Evolutionary conservation across 306 rosid species (phyloP).

Genomic region (Castanea sativa): DNA sequence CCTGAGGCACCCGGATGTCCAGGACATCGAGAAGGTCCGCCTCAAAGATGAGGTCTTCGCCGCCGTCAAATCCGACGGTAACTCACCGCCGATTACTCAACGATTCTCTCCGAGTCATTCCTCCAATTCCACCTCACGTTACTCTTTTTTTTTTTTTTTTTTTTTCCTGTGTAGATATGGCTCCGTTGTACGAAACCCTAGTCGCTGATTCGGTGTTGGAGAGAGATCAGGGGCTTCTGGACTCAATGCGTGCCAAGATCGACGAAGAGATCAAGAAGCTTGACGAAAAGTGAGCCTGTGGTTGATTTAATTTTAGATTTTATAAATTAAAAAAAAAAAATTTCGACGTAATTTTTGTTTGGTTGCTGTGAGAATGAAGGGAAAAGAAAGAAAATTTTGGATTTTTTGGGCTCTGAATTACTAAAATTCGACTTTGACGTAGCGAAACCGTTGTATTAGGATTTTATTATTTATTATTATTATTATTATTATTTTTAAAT

Average conservation of each 20-base stretch:
- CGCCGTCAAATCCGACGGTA: conserved; percentile 73
- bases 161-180: conserved; percentile 59
- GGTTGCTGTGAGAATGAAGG: not conserved
- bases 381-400: not conserved
- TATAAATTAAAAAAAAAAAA: not conserved
- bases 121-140: not conserved
- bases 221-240: conserved; percentile 63
- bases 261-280: conserved; percentile 74
- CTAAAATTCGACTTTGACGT: not conserved
- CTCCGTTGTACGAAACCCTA: conserved; percentile 80
- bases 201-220: conserved; percentile 61
- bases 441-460: not conserved
- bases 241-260: conserved; percentile 70
- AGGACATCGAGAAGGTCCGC: conserved; percentile 85
- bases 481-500: not conserved
- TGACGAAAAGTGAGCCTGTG: conserved; percentile 75
- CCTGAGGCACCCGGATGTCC: conserved; percentile 71
- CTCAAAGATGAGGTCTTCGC: conserved; percentile 76
- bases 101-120: not conserved
- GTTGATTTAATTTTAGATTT: not conserved
- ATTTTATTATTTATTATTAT: not conserved
- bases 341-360: not conserved
- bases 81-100: not conserved
- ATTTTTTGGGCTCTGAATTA: not conserved
- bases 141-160: not conserved